phyloP scores from a whole-genome alignment of 1,284 basidiomycete genomes.

The Trichosporon coremiiforme region DNA sequence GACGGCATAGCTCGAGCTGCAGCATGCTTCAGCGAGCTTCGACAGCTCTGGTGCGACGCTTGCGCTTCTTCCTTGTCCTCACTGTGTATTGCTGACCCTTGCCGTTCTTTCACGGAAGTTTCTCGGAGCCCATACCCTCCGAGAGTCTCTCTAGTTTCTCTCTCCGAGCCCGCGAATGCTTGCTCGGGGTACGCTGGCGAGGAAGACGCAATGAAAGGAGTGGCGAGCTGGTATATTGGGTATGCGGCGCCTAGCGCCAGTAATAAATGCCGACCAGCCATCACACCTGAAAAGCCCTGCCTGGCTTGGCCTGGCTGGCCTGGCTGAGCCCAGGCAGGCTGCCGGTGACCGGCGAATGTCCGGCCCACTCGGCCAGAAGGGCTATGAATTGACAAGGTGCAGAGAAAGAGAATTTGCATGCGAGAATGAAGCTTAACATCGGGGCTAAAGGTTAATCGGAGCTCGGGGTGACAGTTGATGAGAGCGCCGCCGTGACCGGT shows the following conservation, averaged over 20 bases:
- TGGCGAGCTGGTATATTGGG: background rate
- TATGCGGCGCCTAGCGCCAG: background rate
- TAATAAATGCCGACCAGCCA: constrained; percentile 12
- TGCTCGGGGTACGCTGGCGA: too few species aligned
- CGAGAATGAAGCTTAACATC: constrained; percentile 9
- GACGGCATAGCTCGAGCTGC: too few species aligned
- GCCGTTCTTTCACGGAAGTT: background rate
- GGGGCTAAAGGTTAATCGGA: background rate
- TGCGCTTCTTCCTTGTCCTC: background rate
- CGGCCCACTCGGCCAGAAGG: too few species aligned
- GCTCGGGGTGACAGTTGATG: background rate
- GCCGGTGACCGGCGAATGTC: background rate
- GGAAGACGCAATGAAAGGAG: background rate
- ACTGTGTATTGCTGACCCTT: too few species aligned
- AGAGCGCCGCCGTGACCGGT: background rate
- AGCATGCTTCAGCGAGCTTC: too few species aligned
- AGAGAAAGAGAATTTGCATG: background rate
- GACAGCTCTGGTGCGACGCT: too few species aligned
- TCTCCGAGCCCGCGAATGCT: too few species aligned
- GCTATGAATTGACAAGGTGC: too few species aligned
- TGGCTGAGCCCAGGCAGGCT: background rate
- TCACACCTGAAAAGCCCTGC: background rate
- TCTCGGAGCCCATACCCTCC: background rate
- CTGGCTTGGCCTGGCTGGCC: background rate
- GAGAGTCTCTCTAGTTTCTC: too few species aligned